Evolutionary conservation across 2,329 filamentous ascomycete species (phyloP).

Genomic region (Exophiala phaeomuriformis): DNA sequence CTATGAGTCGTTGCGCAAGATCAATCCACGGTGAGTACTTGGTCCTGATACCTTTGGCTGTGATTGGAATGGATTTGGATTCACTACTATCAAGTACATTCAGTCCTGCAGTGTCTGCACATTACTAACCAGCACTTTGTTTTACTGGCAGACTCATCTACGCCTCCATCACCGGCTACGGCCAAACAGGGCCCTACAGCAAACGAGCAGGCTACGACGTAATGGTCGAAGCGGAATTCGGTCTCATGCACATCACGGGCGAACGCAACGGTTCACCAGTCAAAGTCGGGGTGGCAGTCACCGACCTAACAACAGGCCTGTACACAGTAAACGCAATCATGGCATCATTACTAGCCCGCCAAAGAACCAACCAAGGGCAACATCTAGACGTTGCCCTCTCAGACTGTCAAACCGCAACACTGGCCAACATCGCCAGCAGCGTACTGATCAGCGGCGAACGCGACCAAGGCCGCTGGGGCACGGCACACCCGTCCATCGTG

Average conservation of each 20-base stretch:
- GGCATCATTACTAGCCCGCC: slow-evolving; percentile 76
- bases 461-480: slow-evolving; percentile 89
- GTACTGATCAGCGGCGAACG: slow-evolving; percentile 79
- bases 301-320: slow-evolving; percentile 86
- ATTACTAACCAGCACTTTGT: not conserved
- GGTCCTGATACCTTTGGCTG: not conserved
- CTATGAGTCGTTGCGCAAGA: slow-evolving; percentile 67
- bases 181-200: slow-evolving; percentile 86
- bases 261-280: slow-evolving; percentile 80
- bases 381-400: slow-evolving; percentile 87
- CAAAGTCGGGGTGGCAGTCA: slow-evolving; percentile 95
- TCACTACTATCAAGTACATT: no score
- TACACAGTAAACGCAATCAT: slow-evolving; percentile 95
- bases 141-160: slow-evolving; percentile 62
- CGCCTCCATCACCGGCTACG: slow-evolving; percentile 93
- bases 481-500: slow-evolving; percentile 96
- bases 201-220: slow-evolving; percentile 92
- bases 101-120: no score
- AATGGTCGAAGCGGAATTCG: slow-evolving; percentile 98
- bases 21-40: slow-evolving; percentile 58
- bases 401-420: slow-evolving; percentile 88
- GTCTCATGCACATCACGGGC: slow-evolving; percentile 97
- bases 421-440: slow-evolving; percentile 93
- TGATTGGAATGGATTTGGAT: no score
- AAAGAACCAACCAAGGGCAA: slow-evolving; percentile 62